Evolutionary conservation across 805 yeast genomes (phyloP), one percentile per base, ranked within the genome.

Genomic region (Teunomyces aglyptinius): DNA sequence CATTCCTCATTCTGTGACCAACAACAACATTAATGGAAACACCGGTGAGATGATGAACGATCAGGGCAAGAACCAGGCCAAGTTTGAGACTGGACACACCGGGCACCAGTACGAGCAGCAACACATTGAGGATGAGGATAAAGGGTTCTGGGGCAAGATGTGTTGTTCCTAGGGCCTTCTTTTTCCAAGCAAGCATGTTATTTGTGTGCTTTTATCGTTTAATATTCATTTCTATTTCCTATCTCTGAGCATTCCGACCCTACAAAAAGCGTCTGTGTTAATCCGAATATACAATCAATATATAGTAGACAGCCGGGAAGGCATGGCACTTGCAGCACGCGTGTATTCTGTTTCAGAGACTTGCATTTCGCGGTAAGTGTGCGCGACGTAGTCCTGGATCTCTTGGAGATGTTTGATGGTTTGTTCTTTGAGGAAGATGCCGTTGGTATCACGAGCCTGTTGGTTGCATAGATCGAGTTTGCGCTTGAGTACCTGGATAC

Each of bases 71-170:
- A 39, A 43, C 41, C 48, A 44, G 42, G 32, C 33, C 35, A 50
- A 52, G 39, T 52, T 42, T 48, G 56, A 53, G 26, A 31, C 32
- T 41, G 44, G 41, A 18, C 47, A 41, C 46, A 44, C 36, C 41
- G 51, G 55, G 29, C 57, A 60, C 39, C 74, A 67, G 48, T 67
- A 69, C 45, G 71, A 70, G 44, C 74, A 72, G 54, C 74, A 68
- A 56, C 73, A 69, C 54, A 57, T 55, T 12, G 54, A 57, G 18
- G 73, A 67, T 34, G 73, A 68, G 42, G 50, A 57, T 42, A 68
- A 69, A 56, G 73, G 76, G 8, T 71, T 71, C 49, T 71, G 72
- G 71, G 53, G 73, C 18, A 70, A 69, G 49, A 52, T 73, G 44
- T 73, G 77, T 56, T 73, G 77, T 52, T 71, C 65, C 47, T 72